These are phyloP conservation scores for Lasiodiplodia citricola DNA, from an alignment of 2,329 filamentous ascomycete species.

Conservation along the genomic window DNA sequence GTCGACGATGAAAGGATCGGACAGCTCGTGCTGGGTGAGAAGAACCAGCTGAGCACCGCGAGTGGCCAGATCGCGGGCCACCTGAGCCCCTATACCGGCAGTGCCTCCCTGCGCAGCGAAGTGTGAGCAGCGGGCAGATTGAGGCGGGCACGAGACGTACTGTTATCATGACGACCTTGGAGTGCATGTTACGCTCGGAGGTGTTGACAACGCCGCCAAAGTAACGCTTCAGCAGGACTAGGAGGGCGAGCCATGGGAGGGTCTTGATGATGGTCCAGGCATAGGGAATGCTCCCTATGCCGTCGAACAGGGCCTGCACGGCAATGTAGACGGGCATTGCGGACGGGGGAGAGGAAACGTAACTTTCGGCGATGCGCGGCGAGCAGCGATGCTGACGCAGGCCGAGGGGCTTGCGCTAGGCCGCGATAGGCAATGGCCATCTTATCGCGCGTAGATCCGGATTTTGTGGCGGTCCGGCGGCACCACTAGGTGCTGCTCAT, in stretches of 20 bases:
- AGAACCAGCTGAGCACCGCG: slow-evolving; percentile 91
- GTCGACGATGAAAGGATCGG: slow-evolving; percentile 88
- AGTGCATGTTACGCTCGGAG: slow-evolving; percentile 85
- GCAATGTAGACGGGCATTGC: slow-evolving; percentile 68
- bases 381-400: slow-evolving; percentile 13
- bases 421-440: not conserved
- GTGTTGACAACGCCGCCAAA: slow-evolving; percentile 75
- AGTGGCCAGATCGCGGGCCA: slow-evolving; percentile 74
- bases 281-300: slow-evolving; percentile 60
- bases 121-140: slow-evolving; percentile 31
- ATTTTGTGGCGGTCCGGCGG: not conserved
- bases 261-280: slow-evolving; percentile 59
- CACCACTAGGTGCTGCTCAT: not conserved
- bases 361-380: slow-evolving; percentile 15
- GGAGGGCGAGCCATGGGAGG: slow-evolving; percentile 56
- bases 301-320: slow-evolving; percentile 59
- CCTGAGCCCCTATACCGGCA: slow-evolving; percentile 83
- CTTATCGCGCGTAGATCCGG: slow-evolving; percentile 6
- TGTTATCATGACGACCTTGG: slow-evolving; percentile 91
- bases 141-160: slow-evolving; percentile 52
- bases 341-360: slow-evolving; percentile 19
- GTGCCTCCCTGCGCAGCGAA: slow-evolving; percentile 71
- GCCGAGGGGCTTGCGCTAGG: slow-evolving; percentile 9
- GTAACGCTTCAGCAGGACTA: slow-evolving; percentile 73
- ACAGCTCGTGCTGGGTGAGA: slow-evolving; percentile 79